phyloP scores from a whole-genome alignment of 1,284 basidiomycete genomes.

The Anthracocystis panici-leucophaei region DNA sequence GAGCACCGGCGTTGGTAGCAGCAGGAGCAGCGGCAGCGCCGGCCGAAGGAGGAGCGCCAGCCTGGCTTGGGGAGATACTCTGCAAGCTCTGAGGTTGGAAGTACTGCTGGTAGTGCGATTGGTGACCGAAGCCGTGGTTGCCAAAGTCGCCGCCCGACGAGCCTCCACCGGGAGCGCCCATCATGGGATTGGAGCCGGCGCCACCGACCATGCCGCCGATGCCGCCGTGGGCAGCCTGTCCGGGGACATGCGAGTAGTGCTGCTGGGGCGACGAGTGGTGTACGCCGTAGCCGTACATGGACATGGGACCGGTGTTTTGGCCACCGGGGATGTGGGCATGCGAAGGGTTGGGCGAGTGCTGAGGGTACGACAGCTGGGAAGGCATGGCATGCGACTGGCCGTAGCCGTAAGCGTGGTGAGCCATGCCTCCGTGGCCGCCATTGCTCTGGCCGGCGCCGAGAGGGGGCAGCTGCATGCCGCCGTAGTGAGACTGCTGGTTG shows the following conservation, averaged over 20 bases:
- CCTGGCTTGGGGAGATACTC: slow-evolving; percentile 51
- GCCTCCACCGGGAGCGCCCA: slow-evolving; percentile 51
- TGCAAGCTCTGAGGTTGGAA: slow-evolving; percentile 52
- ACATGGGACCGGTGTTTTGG: slow-evolving; percentile 48
- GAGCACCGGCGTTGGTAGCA: slow-evolving; percentile 20
- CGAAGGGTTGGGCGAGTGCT: slow-evolving; percentile 53
- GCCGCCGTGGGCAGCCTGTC: slow-evolving; percentile 51
- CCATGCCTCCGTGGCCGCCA: slow-evolving; percentile 47
- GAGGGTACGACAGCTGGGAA: slow-evolving; percentile 51
- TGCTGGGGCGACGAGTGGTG: slow-evolving; percentile 52
- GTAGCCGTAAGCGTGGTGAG: slow-evolving; percentile 51
- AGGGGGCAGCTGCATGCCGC: slow-evolving; percentile 55
- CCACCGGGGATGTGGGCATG: slow-evolving; percentile 47
- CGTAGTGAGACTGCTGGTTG: slow-evolving; percentile 46
- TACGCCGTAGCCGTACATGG: slow-evolving; percentile 55
- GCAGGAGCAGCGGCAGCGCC: slow-evolving; percentile 29
- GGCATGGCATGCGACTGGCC: slow-evolving; percentile 52
- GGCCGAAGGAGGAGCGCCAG: slow-evolving; percentile 42
- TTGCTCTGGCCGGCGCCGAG: slow-evolving; percentile 54
- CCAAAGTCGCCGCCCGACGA: slow-evolving; percentile 38
- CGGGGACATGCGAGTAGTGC: slow-evolving; percentile 54
- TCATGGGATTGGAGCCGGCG: slow-evolving; percentile 54
- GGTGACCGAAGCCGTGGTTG: slow-evolving; percentile 51
- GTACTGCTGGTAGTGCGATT: slow-evolving; percentile 55
- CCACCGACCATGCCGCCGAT: slow-evolving; percentile 54